Evolutionary conservation across 2,329 filamentous ascomycete genomes (phyloP).

Genomic region (Cercospora sesami): DNA sequence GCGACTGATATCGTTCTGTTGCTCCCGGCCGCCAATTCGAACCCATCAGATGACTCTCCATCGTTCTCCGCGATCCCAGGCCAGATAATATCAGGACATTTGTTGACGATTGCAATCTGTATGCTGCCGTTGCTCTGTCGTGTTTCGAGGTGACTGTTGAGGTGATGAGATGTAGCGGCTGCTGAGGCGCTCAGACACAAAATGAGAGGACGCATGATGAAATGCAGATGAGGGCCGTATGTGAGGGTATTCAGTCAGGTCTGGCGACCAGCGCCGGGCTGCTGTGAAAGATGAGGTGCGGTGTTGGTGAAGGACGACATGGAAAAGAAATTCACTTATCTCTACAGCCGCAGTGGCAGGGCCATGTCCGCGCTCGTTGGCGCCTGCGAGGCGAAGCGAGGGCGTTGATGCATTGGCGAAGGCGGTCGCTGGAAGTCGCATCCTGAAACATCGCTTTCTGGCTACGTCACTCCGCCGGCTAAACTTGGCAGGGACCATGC

Average conservation of each 20-base stretch:
- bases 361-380: not conserved
- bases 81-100: slow-evolving; percentile 70
- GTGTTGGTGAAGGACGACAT: not conserved
- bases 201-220: slow-evolving; percentile 9
- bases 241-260: not conserved
- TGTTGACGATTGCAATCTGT: slow-evolving; percentile 69
- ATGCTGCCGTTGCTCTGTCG: slow-evolving; percentile 21
- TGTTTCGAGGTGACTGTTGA: not conserved
- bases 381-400: slow-evolving; percentile 11
- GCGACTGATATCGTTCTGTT: slow-evolving; percentile 65
- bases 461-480: slow-evolving; percentile 4
- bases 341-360: not conserved
- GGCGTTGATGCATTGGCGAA: not conserved
- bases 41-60: slow-evolving; percentile 65
- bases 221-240: not conserved
- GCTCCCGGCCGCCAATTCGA: slow-evolving; percentile 61
- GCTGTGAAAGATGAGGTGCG: slow-evolving; percentile 7
- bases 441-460: slow-evolving; percentile 6
- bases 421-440: slow-evolving; percentile 8
- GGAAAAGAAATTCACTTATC: not conserved
- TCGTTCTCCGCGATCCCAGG: slow-evolving; percentile 70
- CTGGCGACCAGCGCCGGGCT: slow-evolving; percentile 11
- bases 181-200: not conserved
- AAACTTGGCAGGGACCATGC: slow-evolving; percentile 1
- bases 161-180: not conserved